A percentile compares a stretch with the other conserved stretches of the same genome.
phyloP scores from a whole-genome alignment of 1,139 yeast species.

The Magnusiomyces fungicola region DNA sequence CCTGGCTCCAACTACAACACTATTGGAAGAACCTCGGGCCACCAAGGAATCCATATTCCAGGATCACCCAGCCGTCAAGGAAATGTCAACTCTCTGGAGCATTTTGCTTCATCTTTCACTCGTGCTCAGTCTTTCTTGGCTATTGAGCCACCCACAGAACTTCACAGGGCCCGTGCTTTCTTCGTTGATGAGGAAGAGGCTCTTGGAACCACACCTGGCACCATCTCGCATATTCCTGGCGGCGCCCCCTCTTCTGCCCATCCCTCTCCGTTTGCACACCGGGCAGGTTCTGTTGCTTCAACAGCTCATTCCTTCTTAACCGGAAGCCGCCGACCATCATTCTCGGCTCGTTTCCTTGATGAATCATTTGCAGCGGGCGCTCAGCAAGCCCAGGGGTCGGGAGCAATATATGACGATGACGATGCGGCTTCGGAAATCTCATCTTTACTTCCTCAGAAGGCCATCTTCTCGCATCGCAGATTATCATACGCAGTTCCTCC shows the following conservation, averaged over 20 bases:
- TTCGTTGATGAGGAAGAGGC: constrained; percentile 31
- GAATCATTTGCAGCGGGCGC: constrained; percentile 15
- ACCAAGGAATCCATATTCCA: not conserved
- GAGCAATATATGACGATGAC: constrained; percentile 6
- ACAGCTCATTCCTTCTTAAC: not conserved
- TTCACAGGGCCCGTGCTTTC: constrained; percentile 42
- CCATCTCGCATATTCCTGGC: too few species aligned
- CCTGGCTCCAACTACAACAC: not conserved
- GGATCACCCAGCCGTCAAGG: not conserved
- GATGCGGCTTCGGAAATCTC: not conserved
- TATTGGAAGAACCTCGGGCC: not conserved
- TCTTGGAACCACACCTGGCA: constrained; percentile 17
- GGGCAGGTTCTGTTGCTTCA: not conserved
- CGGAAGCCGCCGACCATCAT: constrained; percentile 12
- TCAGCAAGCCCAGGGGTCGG: not conserved
- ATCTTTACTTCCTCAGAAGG: not conserved
- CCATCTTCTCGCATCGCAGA: constrained; percentile 19
- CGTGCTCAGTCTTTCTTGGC: constrained; percentile 68
- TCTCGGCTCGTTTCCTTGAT: constrained; percentile 16
- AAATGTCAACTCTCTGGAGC: constrained; percentile 52
- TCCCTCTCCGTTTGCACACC: not conserved
- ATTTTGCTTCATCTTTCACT: constrained; percentile 70
- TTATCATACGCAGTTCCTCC: constrained; percentile 19
- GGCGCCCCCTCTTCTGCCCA: not conserved
- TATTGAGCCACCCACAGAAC: constrained; percentile 40